A percentile compares a stretch with the other conserved stretches of the same genome.
Conservation (phyloP, 2,329 filamentous ascomycete genomes). For the Decorospora gaudefroyi region DNA sequence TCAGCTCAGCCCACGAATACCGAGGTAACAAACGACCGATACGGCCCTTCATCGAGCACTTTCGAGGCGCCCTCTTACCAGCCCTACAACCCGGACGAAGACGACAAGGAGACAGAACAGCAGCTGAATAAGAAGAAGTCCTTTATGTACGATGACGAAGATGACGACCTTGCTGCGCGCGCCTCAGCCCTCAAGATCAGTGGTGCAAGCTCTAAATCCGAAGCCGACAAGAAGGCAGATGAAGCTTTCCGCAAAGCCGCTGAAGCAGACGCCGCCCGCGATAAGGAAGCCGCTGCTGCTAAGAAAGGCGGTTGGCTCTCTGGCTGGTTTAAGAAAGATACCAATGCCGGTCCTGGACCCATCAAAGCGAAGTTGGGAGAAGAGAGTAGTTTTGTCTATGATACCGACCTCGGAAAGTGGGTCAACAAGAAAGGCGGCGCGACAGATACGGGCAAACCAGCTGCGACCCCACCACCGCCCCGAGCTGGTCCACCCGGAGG, state of each 20-base stretch:
- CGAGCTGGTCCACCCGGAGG: constrained; percentile 55
- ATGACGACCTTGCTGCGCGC: constrained; percentile 63
- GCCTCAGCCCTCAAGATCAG: constrained; percentile 56
- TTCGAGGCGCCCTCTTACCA: constrained; percentile 49
- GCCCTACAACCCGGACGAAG: constrained; percentile 57
- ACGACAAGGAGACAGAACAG: constrained; percentile 53
- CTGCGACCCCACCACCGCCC: constrained; percentile 76
- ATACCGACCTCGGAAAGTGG: constrained; percentile 96
- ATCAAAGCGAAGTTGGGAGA: constrained; percentile 94
- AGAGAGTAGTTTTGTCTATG: constrained; percentile 89
- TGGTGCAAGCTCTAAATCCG: constrained; percentile 31
- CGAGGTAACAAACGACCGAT: constrained; percentile 36
- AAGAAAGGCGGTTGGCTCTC: constrained; percentile 76
- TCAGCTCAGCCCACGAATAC: constrained; percentile 13
- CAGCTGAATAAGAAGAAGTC: constrained; percentile 65
- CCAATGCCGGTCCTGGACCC: constrained; percentile 66
- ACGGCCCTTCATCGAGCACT: constrained; percentile 34
- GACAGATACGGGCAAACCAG: constrained; percentile 61
- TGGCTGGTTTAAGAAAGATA: constrained; percentile 80
- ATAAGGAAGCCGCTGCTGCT: constrained; percentile 50
- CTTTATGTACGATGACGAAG: constrained; percentile 82
- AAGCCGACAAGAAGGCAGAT: constrained; percentile 73
- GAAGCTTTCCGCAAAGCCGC: constrained; percentile 85
- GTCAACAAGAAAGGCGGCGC: constrained; percentile 87
- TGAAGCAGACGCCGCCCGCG: constrained; percentile 68